Percentiles rank a stretch among this genome's conserved stretches.
Conservation (phyloP, 2,329 filamentous ascomycete genomes). For the Nannizziopsis barbatae region DNA sequence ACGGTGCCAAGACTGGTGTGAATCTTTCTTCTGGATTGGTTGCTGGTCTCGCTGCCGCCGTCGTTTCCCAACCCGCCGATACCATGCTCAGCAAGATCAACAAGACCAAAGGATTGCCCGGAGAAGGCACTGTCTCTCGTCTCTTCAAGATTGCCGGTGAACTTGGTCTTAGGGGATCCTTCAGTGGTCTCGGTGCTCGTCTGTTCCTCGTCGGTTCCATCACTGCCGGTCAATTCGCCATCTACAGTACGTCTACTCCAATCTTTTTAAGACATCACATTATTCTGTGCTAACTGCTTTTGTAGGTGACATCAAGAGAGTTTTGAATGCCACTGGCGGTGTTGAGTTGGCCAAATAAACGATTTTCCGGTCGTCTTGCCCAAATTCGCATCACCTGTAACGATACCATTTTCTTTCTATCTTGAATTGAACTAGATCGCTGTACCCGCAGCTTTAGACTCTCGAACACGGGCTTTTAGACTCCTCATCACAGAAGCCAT, state of each 20-base stretch:
- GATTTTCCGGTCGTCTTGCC: slow-evolving; percentile 1
- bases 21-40: slow-evolving; percentile 79
- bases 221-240: slow-evolving; percentile 74
- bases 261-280: not conserved
- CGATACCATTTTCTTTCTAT: slow-evolving; percentile 2
- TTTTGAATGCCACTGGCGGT: slow-evolving; percentile 60
- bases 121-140: slow-evolving; percentile 69
- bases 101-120: slow-evolving; percentile 80
- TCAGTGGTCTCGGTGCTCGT: slow-evolving; percentile 70
- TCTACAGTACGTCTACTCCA: slow-evolving; percentile 46
- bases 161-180: slow-evolving; percentile 68
- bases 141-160: slow-evolving; percentile 82
- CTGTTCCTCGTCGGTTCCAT: slow-evolving; percentile 65
- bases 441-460: not conserved
- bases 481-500: not conserved
- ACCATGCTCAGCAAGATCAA: slow-evolving; percentile 95
- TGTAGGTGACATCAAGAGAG: slow-evolving; percentile 49
- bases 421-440: not conserved
- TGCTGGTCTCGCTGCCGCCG: slow-evolving; percentile 74
- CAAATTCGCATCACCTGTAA: not conserved
- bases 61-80: slow-evolving; percentile 81
- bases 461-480: not conserved
- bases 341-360: slow-evolving; percentile 53
- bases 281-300: slow-evolving; percentile 13
- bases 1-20: slow-evolving; percentile 61